Percentiles rank a stretch among this genome's conserved stretches.
Conservation (phyloP, 352 stramenopile species). For the Globisporangium okanoganense region DNA sequence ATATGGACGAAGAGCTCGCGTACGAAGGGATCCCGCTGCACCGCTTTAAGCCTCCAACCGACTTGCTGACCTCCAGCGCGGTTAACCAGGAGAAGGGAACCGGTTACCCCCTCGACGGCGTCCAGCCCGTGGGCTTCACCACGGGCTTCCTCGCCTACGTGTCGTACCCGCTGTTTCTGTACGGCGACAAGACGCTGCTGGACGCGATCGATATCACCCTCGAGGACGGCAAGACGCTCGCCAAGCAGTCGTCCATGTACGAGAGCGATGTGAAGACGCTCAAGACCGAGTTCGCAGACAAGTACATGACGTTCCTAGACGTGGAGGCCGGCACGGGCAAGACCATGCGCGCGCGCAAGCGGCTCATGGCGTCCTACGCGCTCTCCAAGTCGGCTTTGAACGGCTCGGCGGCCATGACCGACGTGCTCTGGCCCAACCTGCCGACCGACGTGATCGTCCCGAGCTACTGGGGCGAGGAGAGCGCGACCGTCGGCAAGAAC, state of each 20-base stretch:
- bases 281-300: slow-evolving; percentile 29
- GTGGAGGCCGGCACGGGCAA: slow-evolving; percentile 30
- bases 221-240: slow-evolving; percentile 21
- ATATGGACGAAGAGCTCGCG: slow-evolving; percentile 24
- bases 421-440: slow-evolving; percentile 53
- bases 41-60: slow-evolving; percentile 25
- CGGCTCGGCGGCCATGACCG: slow-evolving; percentile 39
- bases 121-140: slow-evolving; percentile 33
- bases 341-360: slow-evolving; percentile 20
- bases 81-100: slow-evolving; percentile 22
- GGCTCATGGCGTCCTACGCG: slow-evolving; percentile 30
- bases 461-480: slow-evolving; percentile 54
- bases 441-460: slow-evolving; percentile 47
- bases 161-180: slow-evolving; percentile 38
- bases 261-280: slow-evolving; percentile 17
- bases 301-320: slow-evolving; percentile 32
- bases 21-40: slow-evolving; percentile 27
- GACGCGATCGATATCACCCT: slow-evolving; percentile 27
- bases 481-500: slow-evolving; percentile 27
- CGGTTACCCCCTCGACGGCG: slow-evolving; percentile 31
- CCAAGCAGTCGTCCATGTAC: slow-evolving; percentile 20
- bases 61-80: slow-evolving; percentile 13
- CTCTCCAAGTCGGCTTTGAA: slow-evolving; percentile 26
- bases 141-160: slow-evolving; percentile 35
- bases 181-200: slow-evolving; percentile 23